Base-by-base conservation (phyloP, 202 grass and related monocot species). In the Eragrostis tef region DNA sequence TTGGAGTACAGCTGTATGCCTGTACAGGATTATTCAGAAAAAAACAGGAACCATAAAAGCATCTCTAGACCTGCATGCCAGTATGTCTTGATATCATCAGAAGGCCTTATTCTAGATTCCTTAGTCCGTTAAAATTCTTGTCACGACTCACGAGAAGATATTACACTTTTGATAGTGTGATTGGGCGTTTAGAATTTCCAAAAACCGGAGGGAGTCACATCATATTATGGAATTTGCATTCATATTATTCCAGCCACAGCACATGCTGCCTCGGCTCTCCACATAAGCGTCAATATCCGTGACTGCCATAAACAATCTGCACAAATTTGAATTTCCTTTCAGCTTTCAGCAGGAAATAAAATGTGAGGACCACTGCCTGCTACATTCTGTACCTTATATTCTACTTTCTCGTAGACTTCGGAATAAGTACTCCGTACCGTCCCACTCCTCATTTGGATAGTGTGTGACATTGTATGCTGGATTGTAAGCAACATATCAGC, bases 1-100 rank as follows among this genome's bases (percentile, higher is more conserved):
- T 43, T 36, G 22, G 5, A 64, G 39, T 51, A 67, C 78, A 86
- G 19, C 34, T 74, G 51, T 77, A 67, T 80, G 57, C 27, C 53
- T 74, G 73, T 45, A 86, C 60, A 79, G 15, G 68, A 86, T 82
- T 70, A 52, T 67, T 48, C 7, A 3, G 26, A 79, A 46, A 19
- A 19, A 68, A 56, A 79, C 19, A 24, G 59, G 73, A 43, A 82
- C 43, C 26, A 50, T 9, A 73, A 47, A 64, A 67, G 57, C 66
- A 63, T 82, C 31, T 70, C 73, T 43, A 34, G 13, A 43, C 21
- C 4, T 27, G 25, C 36, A 26, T 54, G 13, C 15, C 27, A 16
- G 16, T 52, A 88, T 74, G 43, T 74, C 17, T 88, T 51, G 29
- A 68, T 88, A 74, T 79, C 60, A 60, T 83, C 60, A 81, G 63